Evolutionary conservation across 2,329 filamentous ascomycete species (phyloP), one percentile per base, ranked within the genome.

Genomic region (Calonectria ilicicola): DNA sequence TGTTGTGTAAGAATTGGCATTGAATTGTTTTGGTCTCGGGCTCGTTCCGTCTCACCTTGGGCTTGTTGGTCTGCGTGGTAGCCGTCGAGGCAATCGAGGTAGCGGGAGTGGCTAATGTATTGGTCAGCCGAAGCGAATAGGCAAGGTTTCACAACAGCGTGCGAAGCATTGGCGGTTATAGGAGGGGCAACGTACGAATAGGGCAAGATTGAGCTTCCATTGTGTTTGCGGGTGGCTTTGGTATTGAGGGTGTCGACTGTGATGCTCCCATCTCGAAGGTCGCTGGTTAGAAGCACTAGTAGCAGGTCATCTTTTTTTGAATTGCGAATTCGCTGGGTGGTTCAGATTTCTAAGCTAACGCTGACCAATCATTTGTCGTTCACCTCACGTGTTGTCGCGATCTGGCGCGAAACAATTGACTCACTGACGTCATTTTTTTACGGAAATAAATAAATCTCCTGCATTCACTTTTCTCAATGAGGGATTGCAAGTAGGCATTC

Each of bases 21-120:
- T 19, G 49, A 58, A 73, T 75, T 73, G 73, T 49, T 21, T 65
- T 42, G 70, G 46, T 84, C 83, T 38, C 82, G 82, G 56, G 80
- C 72, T 63, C 29, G 35, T 19, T 44, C 21, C 46, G 42, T 27
- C 77, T 78, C 66, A 88, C 86, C 85, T 87, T 88, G 72, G 86
- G 86, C 80, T 86, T 86, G 62, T 83, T 83, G 69, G 80, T 76
- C 64, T 81, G 80, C 51, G 82, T 77, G 67, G 78, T 82, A 42
- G 80, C 76, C 62, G 81, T 78, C 72, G 81, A 78, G 69, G 81
- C 74, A 72, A 77, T 78, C 63, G 81, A 79, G 47, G 80, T 69
- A 21, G 77, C 75, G 58, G 74, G 53, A 60, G 53, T 72, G 53
- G 74, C 75, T 80, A 32, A 26, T 38, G 46, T 58, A 29, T 42